Percentiles rank a stretch among this genome's conserved stretches.
phyloP scores from a whole-genome alignment of 2,329 filamentous ascomycete genomes.

The Exophiala phaeomuriformis region DNA sequence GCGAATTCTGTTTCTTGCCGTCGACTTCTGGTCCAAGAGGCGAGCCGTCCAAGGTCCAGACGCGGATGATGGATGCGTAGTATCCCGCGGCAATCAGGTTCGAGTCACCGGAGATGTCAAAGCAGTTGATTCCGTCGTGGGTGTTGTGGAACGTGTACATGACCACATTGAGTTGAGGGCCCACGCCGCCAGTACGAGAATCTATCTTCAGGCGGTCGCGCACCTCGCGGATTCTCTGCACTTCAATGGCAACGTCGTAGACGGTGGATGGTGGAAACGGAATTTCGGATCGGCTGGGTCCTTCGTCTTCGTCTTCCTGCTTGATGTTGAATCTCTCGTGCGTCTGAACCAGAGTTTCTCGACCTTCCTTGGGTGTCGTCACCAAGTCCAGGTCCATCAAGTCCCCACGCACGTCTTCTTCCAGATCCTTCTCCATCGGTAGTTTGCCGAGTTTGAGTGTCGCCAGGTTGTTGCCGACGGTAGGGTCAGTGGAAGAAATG shows the following conservation, averaged over 20 bases:
- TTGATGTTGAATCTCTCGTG: conserved; percentile 77
- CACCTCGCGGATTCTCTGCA: conserved; percentile 88
- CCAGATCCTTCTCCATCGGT: conserved; percentile 73
- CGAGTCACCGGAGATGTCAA: conserved; percentile 91
- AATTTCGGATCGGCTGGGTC: conserved; percentile 67
- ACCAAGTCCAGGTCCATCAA: conserved; percentile 77
- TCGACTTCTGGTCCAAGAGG: conserved; percentile 63
- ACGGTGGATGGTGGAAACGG: conserved; percentile 83
- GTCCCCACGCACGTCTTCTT: conserved; percentile 79
- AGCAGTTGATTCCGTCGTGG: conserved; percentile 80
- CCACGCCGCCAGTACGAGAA: conserved; percentile 71
- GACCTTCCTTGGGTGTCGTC: conserved; percentile 63
- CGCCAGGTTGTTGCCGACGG: conserved; percentile 49
- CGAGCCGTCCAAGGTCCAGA: conserved; percentile 86
- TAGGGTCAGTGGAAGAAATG: conserved; percentile 51
- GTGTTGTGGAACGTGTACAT: conserved; percentile 99
- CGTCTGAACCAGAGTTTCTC: conserved; percentile 70
- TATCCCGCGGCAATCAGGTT: conserved; percentile 82
- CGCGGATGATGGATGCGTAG: conserved; percentile 86
- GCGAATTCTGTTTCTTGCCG: conserved; percentile 63
- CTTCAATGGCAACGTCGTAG: conserved; percentile 85
- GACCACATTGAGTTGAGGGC: conserved; percentile 76
- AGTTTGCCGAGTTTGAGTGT: conserved; percentile 71
- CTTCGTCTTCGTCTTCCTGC: conserved; percentile 80
- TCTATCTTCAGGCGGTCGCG: conserved; percentile 87